These are phyloP conservation scores for Schrenkiella parvula DNA, from an alignment of 345 rosid genomes.

Conservation along the genomic window DNA sequence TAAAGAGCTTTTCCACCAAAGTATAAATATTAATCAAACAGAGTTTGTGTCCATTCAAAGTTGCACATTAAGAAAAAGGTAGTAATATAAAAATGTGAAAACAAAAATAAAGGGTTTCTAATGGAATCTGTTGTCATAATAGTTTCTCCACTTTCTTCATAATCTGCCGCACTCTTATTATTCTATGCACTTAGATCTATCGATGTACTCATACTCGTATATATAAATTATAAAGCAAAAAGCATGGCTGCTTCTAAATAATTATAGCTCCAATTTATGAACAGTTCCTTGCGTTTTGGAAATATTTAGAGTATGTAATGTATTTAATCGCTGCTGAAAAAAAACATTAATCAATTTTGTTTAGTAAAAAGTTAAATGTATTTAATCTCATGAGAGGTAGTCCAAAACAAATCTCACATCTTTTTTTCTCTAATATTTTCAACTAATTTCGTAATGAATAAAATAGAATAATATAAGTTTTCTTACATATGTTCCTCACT, in stretches of 20 bases:
- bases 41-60: constrained; percentile 31
- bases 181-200: constrained; percentile 1
- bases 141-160: constrained; percentile 44
- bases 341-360: background rate
- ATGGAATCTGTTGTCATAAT: constrained; percentile 40
- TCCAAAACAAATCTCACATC: background rate
- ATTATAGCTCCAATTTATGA: background rate
- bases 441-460: background rate
- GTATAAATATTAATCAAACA: constrained; percentile 11
- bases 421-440: background rate
- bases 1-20: constrained; percentile 23
- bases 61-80: constrained; percentile 24
- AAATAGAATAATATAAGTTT: background rate
- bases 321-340: background rate
- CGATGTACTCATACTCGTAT: background rate
- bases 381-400: background rate
- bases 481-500: background rate
- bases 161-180: background rate
- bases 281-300: constrained; percentile 11
- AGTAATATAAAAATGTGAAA: constrained; percentile 22
- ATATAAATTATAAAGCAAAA: constrained; percentile 1
- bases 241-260: constrained; percentile 15
- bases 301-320: background rate
- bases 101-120: background rate
- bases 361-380: background rate